Percentiles rank a stretch among this genome's conserved stretches.
These are phyloP conservation scores for Candida ovalis DNA, from an alignment of 805 yeast species.

Conservation along the genomic window DNA sequence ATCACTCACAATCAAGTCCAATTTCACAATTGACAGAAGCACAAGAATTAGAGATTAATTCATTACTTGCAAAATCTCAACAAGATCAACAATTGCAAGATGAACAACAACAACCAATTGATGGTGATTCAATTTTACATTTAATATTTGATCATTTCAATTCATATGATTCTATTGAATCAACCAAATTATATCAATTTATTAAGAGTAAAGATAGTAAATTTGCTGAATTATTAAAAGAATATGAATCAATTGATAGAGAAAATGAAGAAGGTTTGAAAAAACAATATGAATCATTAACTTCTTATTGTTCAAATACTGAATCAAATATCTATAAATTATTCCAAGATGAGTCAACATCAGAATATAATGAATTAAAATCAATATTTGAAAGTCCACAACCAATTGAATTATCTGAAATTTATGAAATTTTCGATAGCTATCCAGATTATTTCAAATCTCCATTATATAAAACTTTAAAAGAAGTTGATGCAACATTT, in stretches of 20 bases:
- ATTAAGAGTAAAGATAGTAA: conserved; percentile 22
- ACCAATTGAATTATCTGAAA: conserved; percentile 25
- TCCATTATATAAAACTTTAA: conserved; percentile 13
- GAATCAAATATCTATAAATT: conserved; percentile 20
- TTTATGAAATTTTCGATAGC: conserved; percentile 24
- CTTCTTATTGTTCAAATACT: conserved; percentile 18
- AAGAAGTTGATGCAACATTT: conserved; percentile 23
- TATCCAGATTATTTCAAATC: conserved; percentile 21
- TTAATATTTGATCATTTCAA: conserved; percentile 23
- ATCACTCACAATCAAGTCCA: conserved; percentile 13
- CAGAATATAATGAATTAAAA: conserved; percentile 17
- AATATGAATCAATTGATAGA: conserved; percentile 19
- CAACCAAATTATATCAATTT: conserved; percentile 20
- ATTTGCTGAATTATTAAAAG: conserved; percentile 20
- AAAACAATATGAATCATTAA: conserved; percentile 14
- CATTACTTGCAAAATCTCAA: neutral
- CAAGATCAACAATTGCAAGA: neutral
- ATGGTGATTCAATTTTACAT: conserved; percentile 13
- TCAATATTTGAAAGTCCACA: conserved; percentile 21
- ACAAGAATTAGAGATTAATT: neutral
- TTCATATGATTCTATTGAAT: conserved; percentile 17
- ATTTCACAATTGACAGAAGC: neutral
- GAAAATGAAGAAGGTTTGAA: conserved; percentile 18
- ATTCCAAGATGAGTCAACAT: conserved; percentile 20
- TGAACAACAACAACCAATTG: neutral